These are phyloP conservation scores for Debaryomycetaceae sp. DNA, from an alignment of 1,139 yeast genomes.

Conservation along the genomic window DNA sequence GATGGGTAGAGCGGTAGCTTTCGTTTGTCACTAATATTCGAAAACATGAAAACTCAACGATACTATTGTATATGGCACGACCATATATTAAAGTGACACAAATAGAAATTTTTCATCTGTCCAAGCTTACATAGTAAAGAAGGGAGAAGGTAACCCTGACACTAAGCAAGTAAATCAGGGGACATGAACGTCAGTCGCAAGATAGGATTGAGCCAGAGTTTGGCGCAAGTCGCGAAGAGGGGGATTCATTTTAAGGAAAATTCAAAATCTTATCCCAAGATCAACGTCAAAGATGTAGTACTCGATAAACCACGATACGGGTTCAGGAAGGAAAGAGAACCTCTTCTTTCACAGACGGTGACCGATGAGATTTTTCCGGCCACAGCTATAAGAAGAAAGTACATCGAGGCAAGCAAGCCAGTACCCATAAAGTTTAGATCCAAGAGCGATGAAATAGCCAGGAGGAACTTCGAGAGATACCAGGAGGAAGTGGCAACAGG, in stretches of 20 bases:
- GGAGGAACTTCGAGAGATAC: slow-evolving; percentile 39
- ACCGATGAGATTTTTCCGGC: slow-evolving; percentile 42
- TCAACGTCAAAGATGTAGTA: slow-evolving; percentile 36
- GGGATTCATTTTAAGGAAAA: slow-evolving; percentile 33
- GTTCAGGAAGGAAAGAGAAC: slow-evolving; percentile 37
- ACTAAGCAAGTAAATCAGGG: neutral
- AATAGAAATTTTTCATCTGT: slow-evolving; percentile 10
- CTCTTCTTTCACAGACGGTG: slow-evolving; percentile 39
- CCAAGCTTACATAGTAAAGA: neutral
- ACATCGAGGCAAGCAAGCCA: slow-evolving; percentile 38
- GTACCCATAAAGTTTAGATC: slow-evolving; percentile 41
- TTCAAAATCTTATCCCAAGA: slow-evolving; percentile 36
- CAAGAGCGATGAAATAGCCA: slow-evolving; percentile 34
- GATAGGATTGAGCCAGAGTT: slow-evolving; percentile 8
- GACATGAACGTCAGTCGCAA: neutral
- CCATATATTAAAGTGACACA: slow-evolving; percentile 6
- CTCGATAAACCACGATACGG: slow-evolving; percentile 39
- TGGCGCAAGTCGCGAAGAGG: slow-evolving; percentile 13
- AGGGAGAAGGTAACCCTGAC: neutral
- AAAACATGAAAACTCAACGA: slow-evolving; percentile 7
- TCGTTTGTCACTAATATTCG: slow-evolving; percentile 4
- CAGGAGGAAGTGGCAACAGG: slow-evolving; percentile 60
- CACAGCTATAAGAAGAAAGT: slow-evolving; percentile 32
- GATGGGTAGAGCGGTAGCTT: neutral
- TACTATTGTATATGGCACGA: slow-evolving; percentile 2